phyloP scores from a whole-genome alignment of 164 flowering plant species.

The Liquidambar formosana region DNA sequence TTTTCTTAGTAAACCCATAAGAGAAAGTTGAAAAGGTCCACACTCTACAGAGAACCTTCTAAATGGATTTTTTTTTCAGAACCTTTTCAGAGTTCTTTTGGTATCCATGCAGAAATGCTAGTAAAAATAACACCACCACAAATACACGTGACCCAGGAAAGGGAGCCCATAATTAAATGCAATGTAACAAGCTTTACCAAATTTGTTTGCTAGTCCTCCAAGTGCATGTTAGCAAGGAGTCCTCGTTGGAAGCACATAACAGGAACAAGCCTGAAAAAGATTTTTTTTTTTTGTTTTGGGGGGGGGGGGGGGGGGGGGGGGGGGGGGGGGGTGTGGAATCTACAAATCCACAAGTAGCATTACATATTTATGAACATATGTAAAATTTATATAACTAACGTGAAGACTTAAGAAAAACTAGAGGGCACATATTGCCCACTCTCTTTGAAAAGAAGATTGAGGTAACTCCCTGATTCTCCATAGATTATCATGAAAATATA shows the following conservation, averaged over 20 bases:
- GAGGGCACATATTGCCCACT: constrained; percentile 12
- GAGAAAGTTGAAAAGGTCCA: neutral
- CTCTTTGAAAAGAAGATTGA: constrained; percentile 8
- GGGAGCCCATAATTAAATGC: neutral
- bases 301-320: too few species aligned
- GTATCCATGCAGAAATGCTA: too few species aligned
- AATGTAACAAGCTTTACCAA: neutral
- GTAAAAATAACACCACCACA: neutral
- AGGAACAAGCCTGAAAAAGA: neutral
- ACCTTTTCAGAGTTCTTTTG: constrained; percentile 17
- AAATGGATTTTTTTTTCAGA: neutral
- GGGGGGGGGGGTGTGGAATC: too few species aligned
- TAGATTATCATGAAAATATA: constrained; percentile 20
- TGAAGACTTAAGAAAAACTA: neutral
- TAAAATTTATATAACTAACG: neutral
- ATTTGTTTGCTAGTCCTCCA: neutral
- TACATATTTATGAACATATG: too few species aligned
- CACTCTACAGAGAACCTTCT: constrained; percentile 3
- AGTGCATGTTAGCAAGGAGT: neutral
- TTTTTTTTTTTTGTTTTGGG: too few species aligned
- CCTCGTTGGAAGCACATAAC: neutral
- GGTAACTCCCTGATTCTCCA: constrained; percentile 8
- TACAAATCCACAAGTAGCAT: too few species aligned
- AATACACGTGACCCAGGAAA: constrained; percentile 4
- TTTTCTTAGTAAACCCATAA: constrained; percentile 6